Base-by-base conservation (phyloP, 306 rosid species). In the Trifolium pratense region DNA sequence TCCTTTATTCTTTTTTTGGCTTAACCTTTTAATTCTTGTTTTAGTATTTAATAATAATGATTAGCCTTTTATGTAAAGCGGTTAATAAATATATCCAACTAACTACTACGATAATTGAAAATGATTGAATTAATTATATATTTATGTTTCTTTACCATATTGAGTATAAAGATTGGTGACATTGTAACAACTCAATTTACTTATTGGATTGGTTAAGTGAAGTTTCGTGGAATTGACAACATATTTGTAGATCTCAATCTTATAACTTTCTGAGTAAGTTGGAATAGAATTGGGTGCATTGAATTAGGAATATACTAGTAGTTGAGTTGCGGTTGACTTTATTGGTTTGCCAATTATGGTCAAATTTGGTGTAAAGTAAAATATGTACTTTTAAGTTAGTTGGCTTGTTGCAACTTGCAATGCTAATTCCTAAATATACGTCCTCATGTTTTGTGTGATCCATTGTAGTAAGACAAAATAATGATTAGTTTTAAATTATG, bases 161-260 rank as follows among this genome's bases (percentile, higher is more conserved):
- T 40, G 14, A 10, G 45, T 9, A 40, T 40, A 40, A 40, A 40
- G 46, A 40, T 40, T 10, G 14, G 3, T 10, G 14, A 10, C 14
- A 12, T 11, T 40, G 14, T 7, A 43, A 15, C 23, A 23, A 21
- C 3, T 66, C 53, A 65, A 65, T n/a, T 66, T 15, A 23, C 37
- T 39, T 64, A 17, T 20, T 31, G 46, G 23, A 61, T 61, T 16
- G 67, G 9, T 62, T 10, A 62, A 16, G 68, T 34, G 68, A 59
- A 11, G 17, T 5, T 64, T 64, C 71, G 8, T 14, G 71, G 71
- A 66, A 46, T 68, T 26, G 5, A 49, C 9, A 1, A 6, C 49
- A 9, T 69, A 18, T 34, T 18, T 52, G 13, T 18, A 2, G 7
- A 53, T 69, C 63, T 69, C 46, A 69, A 17, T 20, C 8, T 32